Conservation (phyloP, 2,329 filamentous ascomycete genomes). For the Colletotrichum noveboracense region DNA sequence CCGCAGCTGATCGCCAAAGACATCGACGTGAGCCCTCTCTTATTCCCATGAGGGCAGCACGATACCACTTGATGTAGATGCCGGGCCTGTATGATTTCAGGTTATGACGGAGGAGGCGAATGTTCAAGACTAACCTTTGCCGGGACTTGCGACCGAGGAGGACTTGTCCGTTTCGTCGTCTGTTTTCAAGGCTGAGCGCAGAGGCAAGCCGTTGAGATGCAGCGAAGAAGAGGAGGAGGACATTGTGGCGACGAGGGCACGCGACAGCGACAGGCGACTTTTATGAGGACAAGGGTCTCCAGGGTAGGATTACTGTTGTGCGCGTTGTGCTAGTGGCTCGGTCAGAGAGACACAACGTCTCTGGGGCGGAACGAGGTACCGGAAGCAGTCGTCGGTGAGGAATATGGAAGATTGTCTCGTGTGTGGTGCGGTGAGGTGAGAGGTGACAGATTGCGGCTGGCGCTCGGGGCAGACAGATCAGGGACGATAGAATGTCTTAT, state of each 20-base stretch:
- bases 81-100: constrained; percentile 5
- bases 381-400: not conserved
- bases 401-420: not conserved
- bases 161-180: constrained; percentile 41
- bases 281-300: not conserved
- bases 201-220: constrained; percentile 27
- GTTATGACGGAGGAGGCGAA: not conserved
- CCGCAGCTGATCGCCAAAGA: not conserved
- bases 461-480: not conserved
- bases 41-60: not conserved
- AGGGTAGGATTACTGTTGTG: not conserved
- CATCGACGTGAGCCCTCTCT: not conserved
- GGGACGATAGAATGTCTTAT: constrained; percentile 12
- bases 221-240: constrained; percentile 14
- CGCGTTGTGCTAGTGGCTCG: not conserved
- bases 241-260: constrained; percentile 7
- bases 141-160: constrained; percentile 37
- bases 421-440: not conserved
- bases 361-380: not conserved
- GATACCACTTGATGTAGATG: constrained; percentile 18
- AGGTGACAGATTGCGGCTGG: constrained; percentile 15
- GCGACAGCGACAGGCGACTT: not conserved
- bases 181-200: constrained; percentile 49
- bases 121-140: constrained; percentile 46
- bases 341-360: not conserved